Conservation (phyloP, 1,284 basidiomycete species). For the Violaceomyces palustris region DNA sequence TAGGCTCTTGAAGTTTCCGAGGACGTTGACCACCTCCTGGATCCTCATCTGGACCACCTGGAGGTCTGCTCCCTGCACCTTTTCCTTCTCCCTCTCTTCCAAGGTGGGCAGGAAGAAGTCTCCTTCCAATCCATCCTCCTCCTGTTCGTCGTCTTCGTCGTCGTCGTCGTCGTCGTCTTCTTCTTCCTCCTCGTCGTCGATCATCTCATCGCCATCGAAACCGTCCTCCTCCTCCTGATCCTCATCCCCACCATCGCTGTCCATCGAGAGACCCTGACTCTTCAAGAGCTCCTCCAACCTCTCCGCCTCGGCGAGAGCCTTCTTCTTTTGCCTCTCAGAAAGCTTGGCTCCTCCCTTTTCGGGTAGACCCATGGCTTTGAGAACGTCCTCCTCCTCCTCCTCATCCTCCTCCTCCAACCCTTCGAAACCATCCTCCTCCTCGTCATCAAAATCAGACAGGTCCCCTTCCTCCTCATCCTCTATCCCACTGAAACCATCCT, state of each 20-base stretch:
- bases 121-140: constrained; percentile 54
- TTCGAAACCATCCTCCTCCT: constrained; percentile 48
- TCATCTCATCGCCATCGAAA: constrained; percentile 7
- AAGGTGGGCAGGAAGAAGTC: constrained; percentile 72
- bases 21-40: constrained; percentile 75
- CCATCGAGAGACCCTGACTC: constrained; percentile 43
- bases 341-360: constrained; percentile 41
- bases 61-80: constrained; percentile 59
- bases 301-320: constrained; percentile 48
- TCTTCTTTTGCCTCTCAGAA: constrained; percentile 45
- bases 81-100: constrained; percentile 75
- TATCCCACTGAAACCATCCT: constrained; percentile 55
- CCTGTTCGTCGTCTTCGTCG: constrained; percentile 37
- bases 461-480: constrained; percentile 50
- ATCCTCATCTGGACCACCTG: constrained; percentile 81
- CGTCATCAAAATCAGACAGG: constrained; percentile 55
- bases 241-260: constrained; percentile 26
- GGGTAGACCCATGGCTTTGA: constrained; percentile 33
- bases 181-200: constrained; percentile 6
- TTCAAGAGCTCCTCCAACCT: constrained; percentile 50
- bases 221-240: constrained; percentile 9
- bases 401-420: constrained; percentile 11
- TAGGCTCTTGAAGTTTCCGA: constrained; percentile 53
- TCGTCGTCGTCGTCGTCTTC: constrained; percentile 28
- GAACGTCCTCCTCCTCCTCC: constrained; percentile 22